phyloP scores from a whole-genome alignment of 805 yeast species.

The Ogataea polymorpha region DNA sequence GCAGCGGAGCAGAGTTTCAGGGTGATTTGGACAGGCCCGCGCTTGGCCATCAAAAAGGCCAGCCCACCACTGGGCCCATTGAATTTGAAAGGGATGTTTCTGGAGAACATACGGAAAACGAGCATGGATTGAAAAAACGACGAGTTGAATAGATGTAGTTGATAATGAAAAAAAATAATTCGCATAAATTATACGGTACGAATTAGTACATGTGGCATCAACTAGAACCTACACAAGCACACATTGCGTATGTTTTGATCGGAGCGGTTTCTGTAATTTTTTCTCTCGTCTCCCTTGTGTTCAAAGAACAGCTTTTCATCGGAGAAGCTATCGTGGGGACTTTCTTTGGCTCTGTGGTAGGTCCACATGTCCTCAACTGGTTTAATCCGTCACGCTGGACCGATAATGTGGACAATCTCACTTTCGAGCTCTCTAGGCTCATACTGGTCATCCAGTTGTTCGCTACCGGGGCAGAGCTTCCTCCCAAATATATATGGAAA shows the following conservation, averaged over 20 bases:
- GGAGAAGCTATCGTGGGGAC: slow-evolving; percentile 93
- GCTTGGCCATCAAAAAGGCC: slow-evolving; percentile 12
- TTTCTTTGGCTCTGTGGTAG: slow-evolving; percentile 79
- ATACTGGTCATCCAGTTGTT: slow-evolving; percentile 86
- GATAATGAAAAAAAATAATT: background rate
- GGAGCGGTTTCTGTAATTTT: slow-evolving; percentile 81
- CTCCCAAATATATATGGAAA: slow-evolving; percentile 79
- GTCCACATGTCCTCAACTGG: slow-evolving; percentile 85
- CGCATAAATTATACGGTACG: background rate
- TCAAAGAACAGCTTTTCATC: slow-evolving; percentile 78
- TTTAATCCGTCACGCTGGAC: slow-evolving; percentile 76
- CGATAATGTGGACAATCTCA: slow-evolving; percentile 62
- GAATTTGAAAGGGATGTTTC: slow-evolving; percentile 21
- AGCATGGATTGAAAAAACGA: slow-evolving; percentile 7
- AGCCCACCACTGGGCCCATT: slow-evolving; percentile 24
- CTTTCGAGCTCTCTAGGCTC: slow-evolving; percentile 78
- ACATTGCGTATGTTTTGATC: slow-evolving; percentile 81
- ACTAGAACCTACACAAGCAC: slow-evolving; percentile 46
- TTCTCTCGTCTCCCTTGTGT: slow-evolving; percentile 74
- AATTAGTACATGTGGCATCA: slow-evolving; percentile 19
- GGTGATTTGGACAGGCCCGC: slow-evolving; percentile 25
- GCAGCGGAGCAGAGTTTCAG: slow-evolving; percentile 24
- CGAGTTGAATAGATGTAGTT: slow-evolving; percentile 1
- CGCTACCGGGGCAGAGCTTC: slow-evolving; percentile 92
- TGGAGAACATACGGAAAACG: slow-evolving; percentile 6